A percentile compares a stretch with the other conserved stretches of the same genome.
phyloP scores from a whole-genome alignment of 2,329 filamentous ascomycete genomes.

The Rutstroemia sp. region DNA sequence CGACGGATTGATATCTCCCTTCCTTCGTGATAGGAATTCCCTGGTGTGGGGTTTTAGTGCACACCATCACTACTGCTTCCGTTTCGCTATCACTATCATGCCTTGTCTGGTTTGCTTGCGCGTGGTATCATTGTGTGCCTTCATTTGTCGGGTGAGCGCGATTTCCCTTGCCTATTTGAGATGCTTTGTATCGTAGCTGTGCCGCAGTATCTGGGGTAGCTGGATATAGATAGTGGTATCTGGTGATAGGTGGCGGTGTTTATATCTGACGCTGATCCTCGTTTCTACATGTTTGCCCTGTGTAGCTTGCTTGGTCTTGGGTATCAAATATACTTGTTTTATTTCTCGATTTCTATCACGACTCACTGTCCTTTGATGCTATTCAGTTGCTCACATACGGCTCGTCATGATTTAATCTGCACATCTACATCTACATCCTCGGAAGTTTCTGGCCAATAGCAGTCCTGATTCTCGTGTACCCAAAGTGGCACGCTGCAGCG shows the following conservation, averaged over 20 bases:
- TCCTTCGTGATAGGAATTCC: too few relatives aligned
- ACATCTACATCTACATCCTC: too few relatives aligned
- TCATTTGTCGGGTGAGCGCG: not conserved
- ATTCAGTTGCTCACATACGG: not conserved
- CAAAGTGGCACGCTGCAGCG: too few relatives aligned
- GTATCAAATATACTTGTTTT: not conserved
- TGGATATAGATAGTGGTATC: too few relatives aligned
- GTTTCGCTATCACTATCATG: not conserved
- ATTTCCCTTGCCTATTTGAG: constrained; percentile 8
- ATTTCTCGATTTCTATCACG: not conserved
- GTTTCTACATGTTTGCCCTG: not conserved
- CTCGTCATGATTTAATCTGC: too few relatives aligned
- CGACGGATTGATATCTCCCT: too few relatives aligned
- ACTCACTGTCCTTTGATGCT: not conserved
- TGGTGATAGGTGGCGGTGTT: not conserved
- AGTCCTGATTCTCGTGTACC: too few relatives aligned
- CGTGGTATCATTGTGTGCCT: not conserved
- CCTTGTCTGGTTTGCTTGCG: constrained; percentile 1
- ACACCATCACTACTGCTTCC: not conserved
- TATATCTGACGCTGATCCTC: not conserved
- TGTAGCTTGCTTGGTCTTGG: not conserved
- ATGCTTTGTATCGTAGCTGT: not conserved
- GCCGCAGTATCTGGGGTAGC: too few relatives aligned
- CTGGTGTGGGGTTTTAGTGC: not conserved
- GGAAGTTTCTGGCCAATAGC: too few relatives aligned